Base-by-base conservation (phyloP, 345 rosid species). In the Eucalyptus viminalis region DNA sequence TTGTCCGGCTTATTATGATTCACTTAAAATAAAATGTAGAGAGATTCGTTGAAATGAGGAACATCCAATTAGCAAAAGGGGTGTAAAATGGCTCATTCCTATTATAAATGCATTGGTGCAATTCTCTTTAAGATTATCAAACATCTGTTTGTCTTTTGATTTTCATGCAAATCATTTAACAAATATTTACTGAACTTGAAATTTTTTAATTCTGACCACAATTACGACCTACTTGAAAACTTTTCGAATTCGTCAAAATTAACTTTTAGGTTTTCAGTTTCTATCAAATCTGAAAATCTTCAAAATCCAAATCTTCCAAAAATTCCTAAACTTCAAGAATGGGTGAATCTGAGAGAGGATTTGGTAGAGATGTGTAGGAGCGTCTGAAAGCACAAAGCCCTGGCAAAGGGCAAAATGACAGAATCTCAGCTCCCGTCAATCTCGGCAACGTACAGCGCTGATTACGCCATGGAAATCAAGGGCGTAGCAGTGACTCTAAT, bases 361-460 rank as follows among this genome's bases (percentile, higher is more conserved):
- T 27, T 27, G 31, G 31, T 27, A 27, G 34, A 17, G 14, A 87
- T 88, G 88, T 93, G 86, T 95, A 43, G 92, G 92, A 90, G 62
- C 90, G 81, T 94, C 94, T 92, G 97, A 95, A 96, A 92, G 96
- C 94, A 92, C 88, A 89, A 80, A 50, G 87, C 60, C 91, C 86
- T 53, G 7, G 13, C 22, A 43, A 34, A 45, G 15, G 89, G 86
- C 90, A 12, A 40, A 47, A 91, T 88, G 90, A 92, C 91, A 94
- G 93, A 94, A 96, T 94, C 93, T 93, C 94, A 89, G 91, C 88
- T 89, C 90, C 90, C 90, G 86, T 29, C 19, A 2, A 29, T 95
- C 12, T 95, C 22, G 95, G 97, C 96, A 95, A 95, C 95, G 96
- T 94, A 95, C 92, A 94, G 98, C 98, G 91, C 98, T 95, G 90